A percentile compares a stretch with the other conserved stretches of the same genome.
These are phyloP conservation scores for Malassezia furfur DNA, from an alignment of 1,284 basidiomycete genomes.

Conservation along the genomic window DNA sequence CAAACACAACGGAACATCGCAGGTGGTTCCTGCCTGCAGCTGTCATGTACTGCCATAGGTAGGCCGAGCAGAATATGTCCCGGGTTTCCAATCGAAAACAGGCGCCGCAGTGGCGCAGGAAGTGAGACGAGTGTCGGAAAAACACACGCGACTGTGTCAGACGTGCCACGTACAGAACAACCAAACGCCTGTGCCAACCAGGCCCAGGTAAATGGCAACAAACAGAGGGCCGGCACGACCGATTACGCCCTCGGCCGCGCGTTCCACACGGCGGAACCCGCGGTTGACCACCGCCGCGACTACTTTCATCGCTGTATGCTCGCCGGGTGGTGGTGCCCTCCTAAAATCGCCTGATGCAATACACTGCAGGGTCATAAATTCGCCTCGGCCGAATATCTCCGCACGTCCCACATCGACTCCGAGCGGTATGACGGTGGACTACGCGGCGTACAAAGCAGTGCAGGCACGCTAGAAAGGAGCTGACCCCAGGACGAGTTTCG, in stretches of 20 bases:
- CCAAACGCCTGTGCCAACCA: conserved; percentile 14
- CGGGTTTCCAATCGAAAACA: conserved; percentile 29
- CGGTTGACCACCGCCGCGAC: conserved; percentile 9
- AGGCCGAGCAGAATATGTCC: conserved; percentile 34
- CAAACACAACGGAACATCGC: conserved; percentile 23
- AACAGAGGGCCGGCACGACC: conserved; percentile 9
- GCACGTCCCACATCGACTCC: too few relatives aligned
- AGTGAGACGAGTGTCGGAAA: conserved; percentile 26
- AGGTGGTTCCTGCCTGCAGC: conserved; percentile 18
- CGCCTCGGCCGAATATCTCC: conserved; percentile 1
- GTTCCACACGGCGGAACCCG: conserved; percentile 9
- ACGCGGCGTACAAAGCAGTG: not conserved
- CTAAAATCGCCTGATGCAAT: not conserved
- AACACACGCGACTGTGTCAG: conserved; percentile 24
- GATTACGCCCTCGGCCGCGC: conserved; percentile 6
- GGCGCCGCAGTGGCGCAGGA: conserved; percentile 23
- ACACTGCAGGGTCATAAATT: not conserved
- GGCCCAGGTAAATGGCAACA: conserved; percentile 10
- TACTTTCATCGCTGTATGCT: not conserved
- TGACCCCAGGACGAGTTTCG: not conserved
- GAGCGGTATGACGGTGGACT: too few relatives aligned
- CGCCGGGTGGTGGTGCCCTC: not conserved
- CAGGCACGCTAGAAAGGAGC: not conserved
- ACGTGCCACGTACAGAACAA: conserved; percentile 10
- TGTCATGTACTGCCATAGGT: conserved; percentile 19